Conservation (phyloP, 208 protist genomes). For the Trichomonas vaginalis region DNA sequence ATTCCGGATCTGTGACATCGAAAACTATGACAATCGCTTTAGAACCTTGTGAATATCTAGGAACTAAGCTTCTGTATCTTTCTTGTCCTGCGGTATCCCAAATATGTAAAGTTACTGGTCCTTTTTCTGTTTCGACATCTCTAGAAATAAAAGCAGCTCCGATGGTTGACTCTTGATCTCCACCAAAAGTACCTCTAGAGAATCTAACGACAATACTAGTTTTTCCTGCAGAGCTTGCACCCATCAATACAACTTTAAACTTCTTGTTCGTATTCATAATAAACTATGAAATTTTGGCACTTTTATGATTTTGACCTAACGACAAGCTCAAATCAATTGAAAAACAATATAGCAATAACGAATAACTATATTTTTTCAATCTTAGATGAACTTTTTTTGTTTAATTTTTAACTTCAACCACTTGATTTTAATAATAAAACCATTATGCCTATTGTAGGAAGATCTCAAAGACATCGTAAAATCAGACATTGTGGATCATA, state of each 20-base stretch:
- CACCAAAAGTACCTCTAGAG: background rate
- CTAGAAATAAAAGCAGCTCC: background rate
- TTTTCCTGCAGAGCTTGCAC: background rate
- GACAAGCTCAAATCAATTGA: no score
- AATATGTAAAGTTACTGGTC: background rate
- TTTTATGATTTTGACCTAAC: no score
- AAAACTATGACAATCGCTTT: background rate
- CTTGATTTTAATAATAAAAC: no score
- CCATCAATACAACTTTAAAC: constrained; percentile 9
- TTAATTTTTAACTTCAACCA: no score
- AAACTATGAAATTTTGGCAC: no score
- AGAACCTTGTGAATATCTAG: constrained; percentile 5
- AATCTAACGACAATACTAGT: background rate
- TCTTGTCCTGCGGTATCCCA: constrained; percentile 21
- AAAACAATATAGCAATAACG: no score
- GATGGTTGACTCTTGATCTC: background rate
- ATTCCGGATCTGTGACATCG: background rate
- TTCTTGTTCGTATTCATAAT: background rate
- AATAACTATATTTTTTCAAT: no score
- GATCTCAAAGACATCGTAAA: no score
- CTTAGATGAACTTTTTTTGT: no score
- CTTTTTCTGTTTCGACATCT: constrained; percentile 2
- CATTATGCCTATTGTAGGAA: no score
- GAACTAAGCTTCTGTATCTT: background rate
- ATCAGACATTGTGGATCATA: no score